Conservation (phyloP, 148 eudicot species). For the Polygonum aviculare region DNA sequence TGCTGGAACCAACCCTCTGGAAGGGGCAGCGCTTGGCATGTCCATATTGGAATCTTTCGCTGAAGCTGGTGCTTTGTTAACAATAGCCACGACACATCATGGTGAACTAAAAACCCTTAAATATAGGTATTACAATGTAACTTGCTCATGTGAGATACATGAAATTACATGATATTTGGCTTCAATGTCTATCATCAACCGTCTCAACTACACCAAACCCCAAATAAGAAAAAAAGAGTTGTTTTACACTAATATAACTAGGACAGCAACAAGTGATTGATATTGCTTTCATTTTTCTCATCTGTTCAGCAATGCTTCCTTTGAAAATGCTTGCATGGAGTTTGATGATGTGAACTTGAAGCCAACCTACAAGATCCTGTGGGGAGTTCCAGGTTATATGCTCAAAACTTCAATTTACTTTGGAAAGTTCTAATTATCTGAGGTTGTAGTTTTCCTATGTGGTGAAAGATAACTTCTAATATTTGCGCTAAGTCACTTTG, state of each 20-base stretch:
- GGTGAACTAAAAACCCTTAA: constrained; percentile 98
- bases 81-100: constrained; percentile 92
- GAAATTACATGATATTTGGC: not conserved
- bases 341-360: constrained; percentile 92
- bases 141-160: not conserved
- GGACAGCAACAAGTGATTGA: not conserved
- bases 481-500: not conserved
- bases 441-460: not conserved
- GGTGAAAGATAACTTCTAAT: not conserved
- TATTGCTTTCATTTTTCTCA: not conserved
- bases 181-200: not conserved
- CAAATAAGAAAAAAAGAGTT: not conserved
- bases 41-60: constrained; percentile 88
- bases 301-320: constrained; percentile 58
- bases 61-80: constrained; percentile 64
- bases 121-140: constrained; percentile 49
- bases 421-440: not conserved
- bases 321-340: constrained; percentile 99
- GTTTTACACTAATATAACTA: not conserved
- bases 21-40: constrained; percentile 99
- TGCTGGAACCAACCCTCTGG: constrained; percentile 99
- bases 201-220: not conserved
- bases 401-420: not conserved
- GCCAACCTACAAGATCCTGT: constrained; percentile 91
- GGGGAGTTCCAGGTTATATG: constrained; percentile 87